A percentile compares a stretch with the other conserved stretches of the same genome.
These are phyloP conservation scores for Paramecium tetraurelia DNA, from an alignment of 73 alveolate species.

Conservation along the genomic window DNA sequence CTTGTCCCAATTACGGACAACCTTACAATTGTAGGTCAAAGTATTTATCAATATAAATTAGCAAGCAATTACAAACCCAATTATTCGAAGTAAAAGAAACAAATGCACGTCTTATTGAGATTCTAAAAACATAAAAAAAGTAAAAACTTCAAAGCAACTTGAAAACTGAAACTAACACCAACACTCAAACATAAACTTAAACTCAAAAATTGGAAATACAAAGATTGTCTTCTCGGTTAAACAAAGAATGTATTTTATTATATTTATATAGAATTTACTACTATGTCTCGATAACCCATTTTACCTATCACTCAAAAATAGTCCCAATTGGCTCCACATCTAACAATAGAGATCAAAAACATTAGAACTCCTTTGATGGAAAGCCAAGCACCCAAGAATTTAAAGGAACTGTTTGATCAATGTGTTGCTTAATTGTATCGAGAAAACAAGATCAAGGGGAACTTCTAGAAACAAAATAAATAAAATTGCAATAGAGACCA, in stretches of 20 bases:
- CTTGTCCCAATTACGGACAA: neutral
- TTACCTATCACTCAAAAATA: neutral
- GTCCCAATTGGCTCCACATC: neutral
- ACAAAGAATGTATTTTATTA: neutral
- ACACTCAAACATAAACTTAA: neutral
- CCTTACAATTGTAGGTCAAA: neutral
- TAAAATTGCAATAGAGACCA: neutral
- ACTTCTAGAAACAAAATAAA: neutral
- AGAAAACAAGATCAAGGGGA: neutral
- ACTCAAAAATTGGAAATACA: neutral
- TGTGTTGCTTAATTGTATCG: neutral
- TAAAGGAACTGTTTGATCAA: neutral
- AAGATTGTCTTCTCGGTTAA: neutral
- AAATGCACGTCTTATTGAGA: neutral
- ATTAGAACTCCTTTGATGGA: conserved; percentile 24
- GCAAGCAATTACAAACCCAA: neutral
- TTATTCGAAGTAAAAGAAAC: conserved; percentile 6
- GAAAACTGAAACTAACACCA: neutral
- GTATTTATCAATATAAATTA: neutral
- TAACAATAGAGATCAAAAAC: conserved; percentile 22
- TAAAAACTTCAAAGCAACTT: neutral
- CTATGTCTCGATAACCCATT: neutral
- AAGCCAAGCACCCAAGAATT: neutral
- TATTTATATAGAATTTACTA: neutral
- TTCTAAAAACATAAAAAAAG: neutral